Evolutionary conservation across 352 stramenopile genomes (phyloP).

Genomic region (Blastocystis sp.): DNA sequence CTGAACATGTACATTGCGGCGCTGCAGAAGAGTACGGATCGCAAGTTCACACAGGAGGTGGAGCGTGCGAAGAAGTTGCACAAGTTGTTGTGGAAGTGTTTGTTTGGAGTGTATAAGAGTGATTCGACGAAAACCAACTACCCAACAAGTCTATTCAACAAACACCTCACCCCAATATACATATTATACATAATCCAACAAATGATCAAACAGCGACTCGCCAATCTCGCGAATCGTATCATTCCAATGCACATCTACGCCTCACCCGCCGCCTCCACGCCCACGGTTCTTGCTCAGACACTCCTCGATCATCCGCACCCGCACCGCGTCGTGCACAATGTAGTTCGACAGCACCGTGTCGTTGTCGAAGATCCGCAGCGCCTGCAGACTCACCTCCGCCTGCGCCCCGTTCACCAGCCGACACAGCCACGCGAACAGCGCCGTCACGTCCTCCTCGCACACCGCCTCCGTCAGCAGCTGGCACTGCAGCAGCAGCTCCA

Average conservation of each 20-base stretch:
- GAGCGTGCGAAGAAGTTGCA: conserved; percentile 13
- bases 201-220: conserved; percentile 36
- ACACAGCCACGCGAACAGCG: conserved; percentile 7
- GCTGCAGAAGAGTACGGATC: conserved; percentile 24
- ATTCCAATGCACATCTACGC: conserved; percentile 43
- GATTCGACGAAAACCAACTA: neutral
- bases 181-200: conserved; percentile 55
- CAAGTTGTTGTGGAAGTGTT: no score
- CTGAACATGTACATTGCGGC: conserved; percentile 30
- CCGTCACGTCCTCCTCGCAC: neutral
- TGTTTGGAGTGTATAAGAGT: no score
- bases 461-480: neutral
- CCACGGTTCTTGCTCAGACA: conserved; percentile 26
- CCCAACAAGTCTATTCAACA: conserved; percentile 5
- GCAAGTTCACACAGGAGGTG: conserved; percentile 47
- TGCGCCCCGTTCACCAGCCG: conserved; percentile 32
- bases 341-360: conserved; percentile 25
- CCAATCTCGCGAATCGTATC: conserved; percentile 10
- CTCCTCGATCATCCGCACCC: conserved; percentile 26
- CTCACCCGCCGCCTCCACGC: neutral
- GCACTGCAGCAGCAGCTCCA: conserved; percentile 21
- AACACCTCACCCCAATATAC: conserved; percentile 5
- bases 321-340: neutral
- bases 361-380: conserved; percentile 16
- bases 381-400: conserved; percentile 43